Evolutionary conservation across 2,329 filamentous ascomycete species (phyloP).

Genomic region (Trichoderma oligosporum): DNA sequence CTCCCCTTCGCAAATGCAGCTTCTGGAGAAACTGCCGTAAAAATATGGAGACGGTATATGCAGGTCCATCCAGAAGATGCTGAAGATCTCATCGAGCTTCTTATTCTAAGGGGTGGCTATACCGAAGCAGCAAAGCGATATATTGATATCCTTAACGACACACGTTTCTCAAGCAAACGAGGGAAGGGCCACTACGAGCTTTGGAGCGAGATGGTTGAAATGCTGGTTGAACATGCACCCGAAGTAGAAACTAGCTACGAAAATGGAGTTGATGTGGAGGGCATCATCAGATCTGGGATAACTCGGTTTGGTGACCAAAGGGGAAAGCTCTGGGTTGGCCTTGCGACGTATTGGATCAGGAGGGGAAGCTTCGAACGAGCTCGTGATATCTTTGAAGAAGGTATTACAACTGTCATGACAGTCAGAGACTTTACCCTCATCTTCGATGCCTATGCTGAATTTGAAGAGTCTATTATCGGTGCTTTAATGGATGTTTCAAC

Average conservation of each 20-base stretch:
- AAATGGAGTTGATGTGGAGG: constrained; percentile 82
- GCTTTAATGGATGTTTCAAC: constrained; percentile 87
- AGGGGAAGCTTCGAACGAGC: constrained; percentile 89
- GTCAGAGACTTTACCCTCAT: constrained; percentile 95
- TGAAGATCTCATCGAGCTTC: constrained; percentile 90
- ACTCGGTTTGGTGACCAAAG: constrained; percentile 86
- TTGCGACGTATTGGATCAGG: constrained; percentile 96
- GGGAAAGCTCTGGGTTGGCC: constrained; percentile 89
- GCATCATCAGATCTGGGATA: constrained; percentile 89
- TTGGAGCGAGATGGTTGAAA: constrained; percentile 96
- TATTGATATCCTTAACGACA: constrained; percentile 87
- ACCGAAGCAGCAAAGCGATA: constrained; percentile 89
- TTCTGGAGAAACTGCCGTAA: constrained; percentile 83
- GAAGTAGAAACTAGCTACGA: constrained; percentile 78
- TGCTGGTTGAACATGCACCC: constrained; percentile 85
- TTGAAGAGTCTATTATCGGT: constrained; percentile 92
- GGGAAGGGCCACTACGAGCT: constrained; percentile 94
- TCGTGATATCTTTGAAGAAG: constrained; percentile 91
- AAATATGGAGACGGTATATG: constrained; percentile 94
- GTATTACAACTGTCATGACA: constrained; percentile 96
- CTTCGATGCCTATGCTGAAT: constrained; percentile 94
- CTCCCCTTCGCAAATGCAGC: constrained; percentile 87
- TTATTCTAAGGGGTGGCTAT: constrained; percentile 76
- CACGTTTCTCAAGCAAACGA: constrained; percentile 85
- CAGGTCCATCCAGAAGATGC: constrained; percentile 93